A percentile compares a stretch with the other conserved stretches of the same genome.
These are phyloP conservation scores for Fusarium neocosmosporiellum DNA, from an alignment of 2,329 filamentous ascomycete species.

Conservation along the genomic window DNA sequence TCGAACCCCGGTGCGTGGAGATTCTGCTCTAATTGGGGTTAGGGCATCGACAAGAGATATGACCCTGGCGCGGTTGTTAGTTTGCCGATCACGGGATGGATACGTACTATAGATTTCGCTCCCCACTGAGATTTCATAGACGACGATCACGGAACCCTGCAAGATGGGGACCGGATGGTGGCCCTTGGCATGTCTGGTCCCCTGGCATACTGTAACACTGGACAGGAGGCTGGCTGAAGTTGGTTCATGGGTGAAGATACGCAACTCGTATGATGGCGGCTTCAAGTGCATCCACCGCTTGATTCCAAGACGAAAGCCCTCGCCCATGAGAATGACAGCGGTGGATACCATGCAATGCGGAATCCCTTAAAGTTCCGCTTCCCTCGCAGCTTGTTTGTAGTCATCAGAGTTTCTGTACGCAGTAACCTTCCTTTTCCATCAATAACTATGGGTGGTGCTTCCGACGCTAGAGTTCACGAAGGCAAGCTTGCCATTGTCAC, in stretches of 20 bases:
- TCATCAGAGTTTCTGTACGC: neutral
- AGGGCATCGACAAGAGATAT: neutral
- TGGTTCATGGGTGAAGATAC: neutral
- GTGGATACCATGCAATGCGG: neutral
- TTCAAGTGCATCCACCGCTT: neutral
- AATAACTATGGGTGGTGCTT: neutral
- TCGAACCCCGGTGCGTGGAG: neutral
- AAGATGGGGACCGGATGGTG: neutral
- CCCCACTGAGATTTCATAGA: neutral
- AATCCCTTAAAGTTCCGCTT: neutral
- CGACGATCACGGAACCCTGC: neutral
- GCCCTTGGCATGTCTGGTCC: neutral
- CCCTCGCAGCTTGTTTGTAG: neutral
- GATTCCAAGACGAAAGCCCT: neutral
- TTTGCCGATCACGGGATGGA: neutral
- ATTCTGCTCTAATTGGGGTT: neutral
- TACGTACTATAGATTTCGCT: neutral
- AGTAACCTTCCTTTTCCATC: neutral
- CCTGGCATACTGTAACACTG: neutral
- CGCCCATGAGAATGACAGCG: neutral
- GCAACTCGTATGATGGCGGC: neutral
- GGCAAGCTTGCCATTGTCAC: slow-evolving; percentile 64
- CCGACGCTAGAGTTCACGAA: slow-evolving; percentile 45
- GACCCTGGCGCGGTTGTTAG: neutral
- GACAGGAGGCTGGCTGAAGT: neutral